phyloP scores from a whole-genome alignment of 2,329 filamentous ascomycete species.

The Arthrobotrys pseudoclavata region DNA sequence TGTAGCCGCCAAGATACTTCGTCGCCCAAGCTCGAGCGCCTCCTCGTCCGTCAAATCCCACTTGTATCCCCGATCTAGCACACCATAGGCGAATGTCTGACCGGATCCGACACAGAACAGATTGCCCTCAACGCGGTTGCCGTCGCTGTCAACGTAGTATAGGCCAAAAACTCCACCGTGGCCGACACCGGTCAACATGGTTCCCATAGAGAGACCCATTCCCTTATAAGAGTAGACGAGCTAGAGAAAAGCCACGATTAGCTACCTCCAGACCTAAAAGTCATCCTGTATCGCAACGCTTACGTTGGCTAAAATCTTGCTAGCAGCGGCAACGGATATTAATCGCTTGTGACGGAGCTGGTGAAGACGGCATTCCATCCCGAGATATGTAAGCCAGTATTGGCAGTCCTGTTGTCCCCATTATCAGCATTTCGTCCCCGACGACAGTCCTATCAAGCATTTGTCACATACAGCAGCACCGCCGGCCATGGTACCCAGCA shows the following conservation, averaged over 20 bases:
- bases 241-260: conserved; percentile 62
- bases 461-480: conserved; percentile 81
- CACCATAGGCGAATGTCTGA: conserved; percentile 98
- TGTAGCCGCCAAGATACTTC: conserved; percentile 94
- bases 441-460: conserved; percentile 47
- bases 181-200: conserved; percentile 98
- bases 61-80: conserved; percentile 92
- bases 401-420: conserved; percentile 79
- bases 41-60: conserved; percentile 90
- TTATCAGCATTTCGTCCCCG: conserved; percentile 5
- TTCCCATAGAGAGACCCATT: conserved; percentile 98
- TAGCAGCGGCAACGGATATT: conserved; percentile 96
- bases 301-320: conserved; percentile 94
- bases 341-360: conserved; percentile 99
- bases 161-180: conserved; percentile 95
- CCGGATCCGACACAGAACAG: conserved; percentile 98
- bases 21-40: conserved; percentile 87
- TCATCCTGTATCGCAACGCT: background rate
- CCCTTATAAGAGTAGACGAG: conserved; percentile 98
- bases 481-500: conserved; percentile 97
- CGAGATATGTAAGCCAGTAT: conserved; percentile 99
- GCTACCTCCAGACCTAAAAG: background rate
- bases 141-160: conserved; percentile 99
- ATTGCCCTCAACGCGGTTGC: conserved; percentile 91
- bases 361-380: conserved; percentile 98